Evolutionary conservation across 2,329 filamentous ascomycete genomes (phyloP).

Genomic region (Cytospora piceicola): DNA sequence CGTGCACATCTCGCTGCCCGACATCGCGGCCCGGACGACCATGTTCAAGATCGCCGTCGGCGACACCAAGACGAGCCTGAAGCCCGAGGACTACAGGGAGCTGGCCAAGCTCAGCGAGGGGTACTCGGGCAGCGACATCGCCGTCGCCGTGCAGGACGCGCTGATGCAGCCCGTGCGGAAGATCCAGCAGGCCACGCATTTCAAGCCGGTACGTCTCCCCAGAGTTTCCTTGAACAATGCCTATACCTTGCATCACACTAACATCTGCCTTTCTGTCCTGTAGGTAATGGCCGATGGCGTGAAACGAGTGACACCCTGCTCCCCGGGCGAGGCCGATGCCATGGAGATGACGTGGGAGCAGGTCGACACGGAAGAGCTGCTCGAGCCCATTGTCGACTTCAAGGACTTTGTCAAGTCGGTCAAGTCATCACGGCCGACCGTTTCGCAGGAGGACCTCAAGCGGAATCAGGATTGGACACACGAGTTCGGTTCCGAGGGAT

Average conservation of each 20-base stretch:
- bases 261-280: background rate
- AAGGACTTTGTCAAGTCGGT: conserved; percentile 96
- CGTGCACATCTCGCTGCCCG: conserved; percentile 93
- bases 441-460: conserved; percentile 82
- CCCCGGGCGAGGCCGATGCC: conserved; percentile 83
- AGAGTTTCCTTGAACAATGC: background rate
- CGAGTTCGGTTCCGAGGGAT: conserved; percentile 92
- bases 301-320: conserved; percentile 83
- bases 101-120: conserved; percentile 85
- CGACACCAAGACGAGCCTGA: conserved; percentile 84
- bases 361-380: conserved; percentile 78
- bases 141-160: conserved; percentile 92
- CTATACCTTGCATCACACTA: background rate
- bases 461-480: conserved; percentile 91
- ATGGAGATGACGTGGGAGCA: conserved; percentile 94
- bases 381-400: conserved; percentile 82
- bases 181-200: conserved; percentile 96
- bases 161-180: conserved; percentile 97
- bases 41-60: conserved; percentile 98
- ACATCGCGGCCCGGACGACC: conserved; percentile 80
- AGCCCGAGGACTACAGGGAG: conserved; percentile 75
- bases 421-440: conserved; percentile 84
- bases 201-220: conserved; percentile 78
- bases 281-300: conserved; percentile 53
- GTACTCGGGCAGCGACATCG: conserved; percentile 95